Evolutionary conservation across 768 basidiomycete genomes (phyloP), one percentile per base, ranked within the genome.

Genomic region (Collybiopsis luxurians): DNA sequence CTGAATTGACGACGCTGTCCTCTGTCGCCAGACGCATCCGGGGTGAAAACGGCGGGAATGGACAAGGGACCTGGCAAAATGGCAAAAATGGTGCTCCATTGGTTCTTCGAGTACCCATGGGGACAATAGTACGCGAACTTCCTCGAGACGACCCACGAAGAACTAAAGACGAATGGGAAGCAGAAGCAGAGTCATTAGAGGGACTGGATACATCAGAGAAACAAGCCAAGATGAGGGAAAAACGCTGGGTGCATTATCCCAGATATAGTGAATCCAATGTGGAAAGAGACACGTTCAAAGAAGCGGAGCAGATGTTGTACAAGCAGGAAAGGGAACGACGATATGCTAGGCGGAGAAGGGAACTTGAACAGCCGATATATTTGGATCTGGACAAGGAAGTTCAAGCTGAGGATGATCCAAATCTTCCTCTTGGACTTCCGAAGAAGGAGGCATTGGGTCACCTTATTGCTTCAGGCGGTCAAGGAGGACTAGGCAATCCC

Each of bases 401-500:
- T 55, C 67, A 67, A n/a, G 61, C 69, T 3, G 70, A 75, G 57
- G 68, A 74, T 40, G 69, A 67, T 26, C 60, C 67, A 10, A 66
- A 88, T 57, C 83, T 86, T 0, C 88, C 90, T 0, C 78, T 90
- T 1, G 89, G 89, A 4, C 73, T 75, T 3, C 79, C 79, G 2
- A 78, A 78, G 47, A 73, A 72, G 3, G 80, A 82, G 53, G 70
- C 76, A 12, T 62, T 83, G 2, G 89, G 88, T 0, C 81, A 86
- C 46, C 75, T 95, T 28, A 67, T 96, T 44, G 86, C 90, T 0
- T 64, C 79, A 6, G 96, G 96, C 2, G 96, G 96, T 0, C 55
- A 63, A 9, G 91, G 92, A 2, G 96, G 96, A 0, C 64, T 89
- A 10, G 96, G 96, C 2, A 98, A 98, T 66, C 92, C 96, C 0